Evolutionary conservation across 2,329 filamentous ascomycete genomes (phyloP).

Genomic region (Colletotrichum somersetense): DNA sequence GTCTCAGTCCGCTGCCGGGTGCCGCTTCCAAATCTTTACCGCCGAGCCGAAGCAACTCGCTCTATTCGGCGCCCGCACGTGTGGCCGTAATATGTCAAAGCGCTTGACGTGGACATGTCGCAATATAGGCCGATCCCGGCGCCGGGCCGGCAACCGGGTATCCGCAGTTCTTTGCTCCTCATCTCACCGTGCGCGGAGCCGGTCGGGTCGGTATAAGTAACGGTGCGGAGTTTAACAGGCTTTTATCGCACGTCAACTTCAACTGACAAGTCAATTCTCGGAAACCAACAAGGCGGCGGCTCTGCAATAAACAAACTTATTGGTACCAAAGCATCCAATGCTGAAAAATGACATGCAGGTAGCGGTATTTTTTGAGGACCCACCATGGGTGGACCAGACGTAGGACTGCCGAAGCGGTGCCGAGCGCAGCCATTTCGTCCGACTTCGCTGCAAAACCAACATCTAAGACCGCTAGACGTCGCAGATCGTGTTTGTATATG

Average conservation of each 20-base stretch:
- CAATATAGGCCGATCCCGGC: constrained; percentile 28
- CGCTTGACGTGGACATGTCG: constrained; percentile 9
- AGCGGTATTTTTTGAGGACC: neutral
- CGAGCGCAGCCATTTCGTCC: constrained; percentile 9
- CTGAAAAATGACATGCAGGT: neutral
- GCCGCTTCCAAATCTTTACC: neutral
- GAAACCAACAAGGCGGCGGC: neutral
- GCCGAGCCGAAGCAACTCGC: neutral
- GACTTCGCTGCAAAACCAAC: neutral
- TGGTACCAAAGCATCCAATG: neutral
- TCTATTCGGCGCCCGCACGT: neutral
- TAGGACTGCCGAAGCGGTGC: constrained; percentile 33
- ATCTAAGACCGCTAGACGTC: neutral
- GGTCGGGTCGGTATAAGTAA: neutral
- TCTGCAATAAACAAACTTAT: too few relatives aligned
- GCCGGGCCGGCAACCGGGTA: constrained; percentile 10
- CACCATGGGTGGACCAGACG: neutral
- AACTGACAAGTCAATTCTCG: neutral
- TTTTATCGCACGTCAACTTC: neutral
- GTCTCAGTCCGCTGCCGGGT: neutral
- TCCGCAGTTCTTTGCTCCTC: constrained; percentile 4
- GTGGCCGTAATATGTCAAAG: neutral
- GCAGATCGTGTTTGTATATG: neutral
- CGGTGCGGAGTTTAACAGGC: neutral
- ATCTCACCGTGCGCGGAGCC: neutral